Conservation (phyloP, 257 asterid genomes). For the Nicotiana undulata region DNA sequence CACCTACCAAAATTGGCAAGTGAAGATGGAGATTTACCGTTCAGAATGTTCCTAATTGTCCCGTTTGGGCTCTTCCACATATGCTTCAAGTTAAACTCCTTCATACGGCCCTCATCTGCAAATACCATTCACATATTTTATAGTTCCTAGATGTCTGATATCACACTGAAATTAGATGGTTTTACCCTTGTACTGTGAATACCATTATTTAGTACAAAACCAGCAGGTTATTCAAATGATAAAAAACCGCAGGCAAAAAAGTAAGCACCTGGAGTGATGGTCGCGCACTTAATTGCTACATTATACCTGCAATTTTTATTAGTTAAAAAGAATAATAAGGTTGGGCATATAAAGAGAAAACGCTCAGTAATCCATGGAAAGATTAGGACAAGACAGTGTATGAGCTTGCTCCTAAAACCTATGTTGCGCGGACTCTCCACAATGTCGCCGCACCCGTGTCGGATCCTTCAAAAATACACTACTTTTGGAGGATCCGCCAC, state of each 20-base stretch:
- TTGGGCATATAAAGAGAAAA: neutral
- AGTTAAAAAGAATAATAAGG: slow-evolving; percentile 4
- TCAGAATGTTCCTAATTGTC: slow-evolving; percentile 92
- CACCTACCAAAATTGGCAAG: neutral
- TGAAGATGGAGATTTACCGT: slow-evolving; percentile 42
- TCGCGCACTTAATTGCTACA: slow-evolving; percentile 98
- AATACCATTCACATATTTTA: neutral
- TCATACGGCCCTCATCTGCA: slow-evolving; percentile 84
- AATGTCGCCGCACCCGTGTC: no score
- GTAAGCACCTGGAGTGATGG: slow-evolving; percentile 85
- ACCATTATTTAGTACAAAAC: neutral
- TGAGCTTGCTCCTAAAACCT: neutral
- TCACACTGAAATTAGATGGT: neutral
- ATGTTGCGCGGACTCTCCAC: no score
- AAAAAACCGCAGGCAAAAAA: neutral
- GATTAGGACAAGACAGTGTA: neutral
- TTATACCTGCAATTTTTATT: slow-evolving; percentile 56
- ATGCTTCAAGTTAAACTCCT: slow-evolving; percentile 69
- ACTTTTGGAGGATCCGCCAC: no score
- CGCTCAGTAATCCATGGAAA: neutral
- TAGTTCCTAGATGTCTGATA: neutral
- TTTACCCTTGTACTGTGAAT: neutral
- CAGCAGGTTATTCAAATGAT: neutral
- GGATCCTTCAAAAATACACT: no score
- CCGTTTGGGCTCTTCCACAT: slow-evolving; percentile 99